phyloP scores from a whole-genome alignment of 768 basidiomycete species.

The Boletus eberwhitei region DNA sequence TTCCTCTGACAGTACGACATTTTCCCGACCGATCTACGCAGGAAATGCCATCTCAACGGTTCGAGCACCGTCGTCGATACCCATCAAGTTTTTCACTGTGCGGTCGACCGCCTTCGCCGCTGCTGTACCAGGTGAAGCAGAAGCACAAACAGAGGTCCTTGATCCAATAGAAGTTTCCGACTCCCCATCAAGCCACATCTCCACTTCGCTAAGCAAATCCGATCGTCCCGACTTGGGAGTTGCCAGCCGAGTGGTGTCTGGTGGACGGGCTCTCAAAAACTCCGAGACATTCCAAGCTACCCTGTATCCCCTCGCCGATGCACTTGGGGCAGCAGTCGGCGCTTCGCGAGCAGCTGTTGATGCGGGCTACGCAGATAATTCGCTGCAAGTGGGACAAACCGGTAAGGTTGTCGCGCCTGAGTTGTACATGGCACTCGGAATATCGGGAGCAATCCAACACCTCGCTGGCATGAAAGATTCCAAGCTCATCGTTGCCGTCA shows the following conservation, averaged over 20 bases:
- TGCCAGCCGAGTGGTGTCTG: conserved; percentile 87
- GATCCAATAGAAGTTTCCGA: conserved; percentile 62
- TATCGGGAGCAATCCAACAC: conserved; percentile 98
- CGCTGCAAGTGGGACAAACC: conserved; percentile 97
- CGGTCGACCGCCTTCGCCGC: conserved; percentile 88
- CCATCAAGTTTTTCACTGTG: conserved; percentile 92
- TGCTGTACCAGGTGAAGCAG: conserved; percentile 43
- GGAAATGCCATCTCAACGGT: conserved; percentile 97
- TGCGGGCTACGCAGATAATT: conserved; percentile 97
- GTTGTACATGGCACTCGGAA: conserved; percentile 93
- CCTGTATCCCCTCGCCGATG: conserved; percentile 90
- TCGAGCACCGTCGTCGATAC: conserved; percentile 69
- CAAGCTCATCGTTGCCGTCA: conserved; percentile 96
- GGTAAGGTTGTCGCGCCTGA: conserved; percentile 98
- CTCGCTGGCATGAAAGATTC: conserved; percentile 99
- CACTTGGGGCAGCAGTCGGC: conserved; percentile 91
- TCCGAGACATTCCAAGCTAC: conserved; percentile 87
- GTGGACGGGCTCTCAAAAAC: conserved; percentile 92
- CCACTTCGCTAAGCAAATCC: conserved; percentile 79
- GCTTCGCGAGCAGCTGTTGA: conserved; percentile 99
- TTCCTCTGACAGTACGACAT: conserved; percentile 72
- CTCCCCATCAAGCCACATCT: conserved; percentile 54
- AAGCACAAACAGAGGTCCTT: conserved; percentile 58
- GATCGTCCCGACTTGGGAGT: conserved; percentile 90
- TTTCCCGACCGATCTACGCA: conserved; percentile 94